These are phyloP conservation scores for Pyrenochaeta sp. DNA, from an alignment of 2,329 filamentous ascomycete species.

Conservation along the genomic window DNA sequence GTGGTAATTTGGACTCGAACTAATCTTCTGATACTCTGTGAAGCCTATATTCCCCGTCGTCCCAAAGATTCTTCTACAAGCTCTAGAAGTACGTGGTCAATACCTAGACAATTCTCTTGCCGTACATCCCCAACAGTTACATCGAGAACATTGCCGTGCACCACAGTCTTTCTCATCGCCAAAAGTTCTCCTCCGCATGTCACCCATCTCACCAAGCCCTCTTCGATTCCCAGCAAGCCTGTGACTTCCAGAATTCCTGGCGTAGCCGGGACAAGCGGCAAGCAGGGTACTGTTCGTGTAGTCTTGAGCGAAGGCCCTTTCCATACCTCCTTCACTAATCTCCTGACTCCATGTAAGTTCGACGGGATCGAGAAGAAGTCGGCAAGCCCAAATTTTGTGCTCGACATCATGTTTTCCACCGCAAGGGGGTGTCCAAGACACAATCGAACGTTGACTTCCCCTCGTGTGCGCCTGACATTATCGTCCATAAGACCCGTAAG, in stretches of 20 bases:
- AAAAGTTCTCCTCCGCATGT: background rate
- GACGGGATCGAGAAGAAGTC: conserved; percentile 12
- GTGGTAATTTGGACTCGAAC: background rate
- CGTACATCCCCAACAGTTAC: background rate
- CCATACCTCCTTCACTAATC: conserved; percentile 18
- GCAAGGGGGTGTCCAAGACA: conserved; percentile 21
- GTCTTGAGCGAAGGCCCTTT: conserved; percentile 7
- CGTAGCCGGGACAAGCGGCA: background rate
- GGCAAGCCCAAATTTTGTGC: conserved; percentile 23
- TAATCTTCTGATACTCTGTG: background rate
- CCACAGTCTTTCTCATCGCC: conserved; percentile 7
- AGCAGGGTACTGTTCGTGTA: background rate
- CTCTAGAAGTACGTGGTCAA: background rate
- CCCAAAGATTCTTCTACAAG: conserved; percentile 2
- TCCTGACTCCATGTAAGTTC: background rate
- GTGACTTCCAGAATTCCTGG: background rate
- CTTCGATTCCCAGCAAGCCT: background rate
- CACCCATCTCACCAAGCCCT: conserved; percentile 8
- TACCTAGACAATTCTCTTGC: background rate
- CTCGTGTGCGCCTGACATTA: conserved; percentile 17
- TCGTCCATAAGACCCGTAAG: conserved; percentile 25
- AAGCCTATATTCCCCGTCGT: background rate
- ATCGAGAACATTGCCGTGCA: background rate
- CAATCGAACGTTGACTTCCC: conserved; percentile 23
- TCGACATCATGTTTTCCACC: conserved; percentile 9